Conservation (phyloP, 805 yeast species). For the Geotrichum ghanense region DNA sequence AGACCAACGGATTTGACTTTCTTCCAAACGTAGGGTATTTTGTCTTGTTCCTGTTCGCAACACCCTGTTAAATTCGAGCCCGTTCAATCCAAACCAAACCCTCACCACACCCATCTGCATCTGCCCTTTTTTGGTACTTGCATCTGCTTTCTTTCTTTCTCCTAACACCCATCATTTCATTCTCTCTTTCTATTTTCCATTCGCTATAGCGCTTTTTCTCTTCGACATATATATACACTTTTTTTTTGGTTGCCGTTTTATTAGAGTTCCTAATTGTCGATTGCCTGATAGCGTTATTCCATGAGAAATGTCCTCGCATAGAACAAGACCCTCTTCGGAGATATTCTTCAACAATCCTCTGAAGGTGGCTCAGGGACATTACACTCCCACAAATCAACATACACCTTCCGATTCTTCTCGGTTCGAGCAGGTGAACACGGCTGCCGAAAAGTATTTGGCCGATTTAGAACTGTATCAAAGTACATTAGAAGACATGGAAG, state of each 20-base stretch:
- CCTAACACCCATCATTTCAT: too few relatives aligned
- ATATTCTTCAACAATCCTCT: slow-evolving; percentile 16
- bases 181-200: too few relatives aligned
- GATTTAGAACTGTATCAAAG: slow-evolving; percentile 23
- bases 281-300: too few relatives aligned
- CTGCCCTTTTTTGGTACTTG: neutral
- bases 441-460: slow-evolving; percentile 25
- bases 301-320: slow-evolving; percentile 9
- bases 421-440: slow-evolving; percentile 11
- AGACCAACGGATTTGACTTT: neutral
- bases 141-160: too few relatives aligned
- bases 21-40: neutral
- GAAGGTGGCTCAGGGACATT: slow-evolving; percentile 2
- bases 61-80: slow-evolving; percentile 1
- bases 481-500: slow-evolving; percentile 23
- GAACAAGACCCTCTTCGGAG: slow-evolving; percentile 17
- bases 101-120: neutral
- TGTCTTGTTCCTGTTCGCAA: neutral
- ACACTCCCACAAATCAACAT: neutral
- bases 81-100: too few relatives aligned
- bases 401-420: neutral
- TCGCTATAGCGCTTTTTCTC: too few relatives aligned
- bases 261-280: too few relatives aligned
- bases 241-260: too few relatives aligned
- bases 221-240: too few relatives aligned